Evolutionary conservation across 2,329 filamentous ascomycete species (phyloP), one percentile per base, ranked within the genome.

Genomic region (Plenodomus lindquistii): DNA sequence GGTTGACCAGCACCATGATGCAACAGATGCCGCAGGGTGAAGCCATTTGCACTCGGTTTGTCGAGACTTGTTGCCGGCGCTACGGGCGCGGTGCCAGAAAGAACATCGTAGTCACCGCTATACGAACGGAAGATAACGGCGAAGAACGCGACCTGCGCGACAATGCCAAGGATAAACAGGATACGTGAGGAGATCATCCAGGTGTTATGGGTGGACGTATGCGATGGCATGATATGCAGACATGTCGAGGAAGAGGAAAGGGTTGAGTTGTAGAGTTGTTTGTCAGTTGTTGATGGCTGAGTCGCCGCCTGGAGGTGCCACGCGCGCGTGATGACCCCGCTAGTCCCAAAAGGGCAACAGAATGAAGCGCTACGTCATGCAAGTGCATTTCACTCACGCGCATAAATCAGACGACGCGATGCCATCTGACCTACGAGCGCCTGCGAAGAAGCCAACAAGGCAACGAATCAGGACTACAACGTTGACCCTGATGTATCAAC

Each of bases 1-100:
- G 60, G 58, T 21, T 65, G 65, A 13, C 69, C 69, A 47, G 63
- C 67, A 31, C 67, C 66, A 60, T 70, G 67, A 44, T 71, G 66
- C 21, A 67, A 55, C 7, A 71, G 46, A 39, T 71, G 66, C 42
- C 69, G 60, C 35, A 71, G 48, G n/a, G 46, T 60, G 16, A 70
- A 44, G 16, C 53, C 59, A 39, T 54, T 43, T 43, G 50, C 20
- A 22, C 20, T 45, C 19, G 47, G 20, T 35, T 39, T 9, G 39
- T 37, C 31, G 22, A 35, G 21, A 8, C 40, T 24, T 44, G 42
- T 11, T 40, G 48, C 37, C 29, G 50, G 47, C 37, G 40, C 43
- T 44, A 53, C 20, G 38, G 39, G 44, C 46, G 52, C 47, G 20
- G 50, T 49, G 18, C 41, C 40, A 44, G 29, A 46, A 29, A 48